phyloP scores from a whole-genome alignment of 257 asterid species.

The Gentiana dahurica region DNA sequence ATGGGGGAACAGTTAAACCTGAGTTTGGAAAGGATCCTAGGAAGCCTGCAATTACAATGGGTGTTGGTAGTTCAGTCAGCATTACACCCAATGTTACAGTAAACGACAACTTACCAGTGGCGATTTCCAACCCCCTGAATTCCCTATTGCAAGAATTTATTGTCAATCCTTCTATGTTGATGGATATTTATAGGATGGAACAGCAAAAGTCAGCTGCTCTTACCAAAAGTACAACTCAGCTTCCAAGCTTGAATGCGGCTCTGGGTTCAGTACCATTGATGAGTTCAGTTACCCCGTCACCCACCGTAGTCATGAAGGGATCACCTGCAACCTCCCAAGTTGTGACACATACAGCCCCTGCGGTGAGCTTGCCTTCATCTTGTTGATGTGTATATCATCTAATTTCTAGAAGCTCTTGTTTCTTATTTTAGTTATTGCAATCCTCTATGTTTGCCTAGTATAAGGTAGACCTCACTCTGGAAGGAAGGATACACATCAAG shows the following conservation, averaged over 20 bases:
- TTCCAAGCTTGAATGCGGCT: constrained; percentile 28
- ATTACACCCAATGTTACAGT: constrained; percentile 15
- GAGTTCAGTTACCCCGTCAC: constrained; percentile 20
- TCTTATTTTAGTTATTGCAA: no score
- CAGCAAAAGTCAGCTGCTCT: constrained; percentile 44
- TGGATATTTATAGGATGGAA: constrained; percentile 61
- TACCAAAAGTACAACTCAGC: constrained; percentile 25
- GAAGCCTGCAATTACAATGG: constrained; percentile 21
- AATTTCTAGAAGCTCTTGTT: background rate
- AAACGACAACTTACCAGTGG: constrained; percentile 11
- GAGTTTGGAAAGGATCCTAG: constrained; percentile 16
- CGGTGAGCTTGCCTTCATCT: constrained; percentile 32
- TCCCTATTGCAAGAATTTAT: constrained; percentile 58
- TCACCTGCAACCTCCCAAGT: constrained; percentile 38
- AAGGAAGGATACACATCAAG: no score
- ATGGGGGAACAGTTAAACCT: constrained; percentile 26
- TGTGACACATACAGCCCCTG: constrained; percentile 32
- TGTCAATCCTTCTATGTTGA: constrained; percentile 71
- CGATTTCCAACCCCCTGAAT: constrained; percentile 21
- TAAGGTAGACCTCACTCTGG: no score
- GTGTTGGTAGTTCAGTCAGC: constrained; percentile 13
- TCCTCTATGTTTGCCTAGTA: no score
- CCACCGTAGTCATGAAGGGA: constrained; percentile 29
- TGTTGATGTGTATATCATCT: no score
- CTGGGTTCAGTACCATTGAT: constrained; percentile 42